phyloP scores from a whole-genome alignment of 2,329 filamentous ascomycete species.

The Periconia sp. region DNA sequence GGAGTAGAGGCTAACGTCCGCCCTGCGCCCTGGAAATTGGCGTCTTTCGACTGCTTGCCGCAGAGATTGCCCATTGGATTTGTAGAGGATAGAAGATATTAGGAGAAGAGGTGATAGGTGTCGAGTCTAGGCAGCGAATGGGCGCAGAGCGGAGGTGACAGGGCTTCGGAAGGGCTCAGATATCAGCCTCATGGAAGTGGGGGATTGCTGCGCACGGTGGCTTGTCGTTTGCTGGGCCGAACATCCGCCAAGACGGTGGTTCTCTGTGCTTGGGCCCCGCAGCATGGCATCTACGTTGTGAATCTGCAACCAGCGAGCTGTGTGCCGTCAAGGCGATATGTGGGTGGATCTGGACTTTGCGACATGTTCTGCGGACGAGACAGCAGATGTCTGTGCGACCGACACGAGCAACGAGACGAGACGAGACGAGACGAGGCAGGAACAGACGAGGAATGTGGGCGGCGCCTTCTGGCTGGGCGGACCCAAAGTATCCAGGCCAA shows the following conservation, averaged over 20 bases:
- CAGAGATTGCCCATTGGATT: constrained; percentile 82
- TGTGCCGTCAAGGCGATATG: too few relatives aligned
- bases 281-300: too few relatives aligned
- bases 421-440: too few relatives aligned
- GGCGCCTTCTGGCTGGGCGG: too few relatives aligned
- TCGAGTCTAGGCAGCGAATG: constrained; percentile 19
- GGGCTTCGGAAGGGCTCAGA: constrained; percentile 14
- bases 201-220: constrained; percentile 8
- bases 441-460: too few relatives aligned
- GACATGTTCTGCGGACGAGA: too few relatives aligned
- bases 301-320: too few relatives aligned
- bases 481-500: too few relatives aligned
- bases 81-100: constrained; percentile 16
- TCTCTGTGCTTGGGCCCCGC: not conserved
- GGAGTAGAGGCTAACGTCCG: constrained; percentile 69
- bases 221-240: not conserved
- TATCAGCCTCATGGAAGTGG: constrained; percentile 28
- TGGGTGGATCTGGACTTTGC: too few relatives aligned
- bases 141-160: constrained; percentile 26
- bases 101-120: constrained; percentile 8
- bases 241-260: not conserved
- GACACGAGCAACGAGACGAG: too few relatives aligned
- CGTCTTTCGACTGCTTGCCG: constrained; percentile 67
- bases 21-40: constrained; percentile 74
- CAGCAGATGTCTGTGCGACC: too few relatives aligned